Evolutionary conservation across 345 rosid species (phyloP).

Genomic region (Eucalyptus regnans): DNA sequence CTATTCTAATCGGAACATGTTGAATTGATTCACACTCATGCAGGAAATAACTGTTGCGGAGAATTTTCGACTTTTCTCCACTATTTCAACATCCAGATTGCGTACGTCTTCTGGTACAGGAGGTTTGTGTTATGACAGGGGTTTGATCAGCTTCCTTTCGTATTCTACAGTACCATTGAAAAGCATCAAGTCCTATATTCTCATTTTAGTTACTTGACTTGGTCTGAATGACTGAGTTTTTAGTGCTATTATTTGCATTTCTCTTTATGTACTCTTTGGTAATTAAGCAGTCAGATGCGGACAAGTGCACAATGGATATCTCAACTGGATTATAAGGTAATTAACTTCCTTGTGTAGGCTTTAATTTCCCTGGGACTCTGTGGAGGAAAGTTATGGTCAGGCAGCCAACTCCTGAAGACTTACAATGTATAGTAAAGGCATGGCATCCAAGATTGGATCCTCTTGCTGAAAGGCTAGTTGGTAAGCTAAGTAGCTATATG

Average conservation of each 20-base stretch:
- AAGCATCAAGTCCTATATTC: not conserved
- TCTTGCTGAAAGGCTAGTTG: constrained; percentile 52
- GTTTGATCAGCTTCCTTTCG: not conserved
- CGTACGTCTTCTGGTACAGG: constrained; percentile 26
- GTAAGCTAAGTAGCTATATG: constrained; percentile 23
- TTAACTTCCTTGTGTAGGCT: constrained; percentile 24
- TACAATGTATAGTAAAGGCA: constrained; percentile 41
- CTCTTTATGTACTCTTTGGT: not conserved
- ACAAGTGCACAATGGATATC: not conserved
- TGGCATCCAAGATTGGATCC: constrained; percentile 55
- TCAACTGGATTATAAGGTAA: not conserved
- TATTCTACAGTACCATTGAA: not conserved
- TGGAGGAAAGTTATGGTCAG: constrained; percentile 88
- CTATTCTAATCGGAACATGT: not conserved
- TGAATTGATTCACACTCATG: not conserved
- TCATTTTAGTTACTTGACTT: not conserved
- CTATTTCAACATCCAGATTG: constrained; percentile 57
- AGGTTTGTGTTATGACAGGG: constrained; percentile 21
- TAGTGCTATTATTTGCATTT: not conserved
- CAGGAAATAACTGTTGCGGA: constrained; percentile 84
- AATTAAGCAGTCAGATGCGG: not conserved
- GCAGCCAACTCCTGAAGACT: constrained; percentile 49
- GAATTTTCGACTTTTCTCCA: constrained; percentile 76
- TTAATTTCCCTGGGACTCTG: constrained; percentile 42
- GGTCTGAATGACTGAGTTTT: not conserved